A percentile compares a stretch with the other conserved stretches of the same genome.
These are phyloP conservation scores for Kurtzmaniella natalensis DNA, from an alignment of 1,139 yeast genomes.

Conservation along the genomic window DNA sequence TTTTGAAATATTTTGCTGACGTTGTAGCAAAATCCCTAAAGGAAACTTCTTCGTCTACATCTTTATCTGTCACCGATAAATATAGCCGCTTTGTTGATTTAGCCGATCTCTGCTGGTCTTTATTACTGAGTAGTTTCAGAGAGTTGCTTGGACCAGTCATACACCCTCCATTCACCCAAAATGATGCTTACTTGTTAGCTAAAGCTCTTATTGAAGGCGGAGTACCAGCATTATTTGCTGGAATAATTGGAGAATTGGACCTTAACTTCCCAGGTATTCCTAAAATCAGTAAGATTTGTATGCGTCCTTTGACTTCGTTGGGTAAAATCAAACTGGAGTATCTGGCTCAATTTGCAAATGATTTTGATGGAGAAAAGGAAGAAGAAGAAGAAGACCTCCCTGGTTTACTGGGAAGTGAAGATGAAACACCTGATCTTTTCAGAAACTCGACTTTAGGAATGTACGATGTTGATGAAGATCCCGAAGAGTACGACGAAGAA, in stretches of 20 bases:
- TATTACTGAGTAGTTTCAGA: conserved; percentile 39
- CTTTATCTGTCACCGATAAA: conserved; percentile 26
- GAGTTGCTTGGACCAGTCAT: conserved; percentile 41
- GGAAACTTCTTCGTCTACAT: conserved; percentile 34
- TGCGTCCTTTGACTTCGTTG: conserved; percentile 58
- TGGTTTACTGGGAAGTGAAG: conserved; percentile 48
- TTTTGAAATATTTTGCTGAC: conserved; percentile 73
- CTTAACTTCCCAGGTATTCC: conserved; percentile 67
- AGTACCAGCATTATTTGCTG: conserved; percentile 54
- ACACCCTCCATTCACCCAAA: conserved; percentile 45
- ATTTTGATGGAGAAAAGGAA: conserved; percentile 37
- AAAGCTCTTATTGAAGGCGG: conserved; percentile 64
- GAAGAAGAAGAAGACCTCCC: conserved; percentile 39
- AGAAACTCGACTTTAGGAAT: conserved; percentile 88
- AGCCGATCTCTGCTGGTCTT: conserved; percentile 47
- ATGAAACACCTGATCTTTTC: conserved; percentile 80
- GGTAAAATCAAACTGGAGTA: conserved; percentile 59
- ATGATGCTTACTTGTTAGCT: conserved; percentile 59
- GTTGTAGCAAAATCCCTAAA: conserved; percentile 58
- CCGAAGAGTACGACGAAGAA: conserved; percentile 43
- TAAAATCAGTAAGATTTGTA: conserved; percentile 50
- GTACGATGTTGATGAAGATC: conserved; percentile 82
- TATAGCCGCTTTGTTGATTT: conserved; percentile 56
- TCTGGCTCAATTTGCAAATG: conserved; percentile 54
- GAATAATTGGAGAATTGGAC: conserved; percentile 60